Evolutionary conservation across 2,329 filamentous ascomycete species (phyloP), one percentile per base, ranked within the genome.

Genomic region (Ophiostoma ips): DNA sequence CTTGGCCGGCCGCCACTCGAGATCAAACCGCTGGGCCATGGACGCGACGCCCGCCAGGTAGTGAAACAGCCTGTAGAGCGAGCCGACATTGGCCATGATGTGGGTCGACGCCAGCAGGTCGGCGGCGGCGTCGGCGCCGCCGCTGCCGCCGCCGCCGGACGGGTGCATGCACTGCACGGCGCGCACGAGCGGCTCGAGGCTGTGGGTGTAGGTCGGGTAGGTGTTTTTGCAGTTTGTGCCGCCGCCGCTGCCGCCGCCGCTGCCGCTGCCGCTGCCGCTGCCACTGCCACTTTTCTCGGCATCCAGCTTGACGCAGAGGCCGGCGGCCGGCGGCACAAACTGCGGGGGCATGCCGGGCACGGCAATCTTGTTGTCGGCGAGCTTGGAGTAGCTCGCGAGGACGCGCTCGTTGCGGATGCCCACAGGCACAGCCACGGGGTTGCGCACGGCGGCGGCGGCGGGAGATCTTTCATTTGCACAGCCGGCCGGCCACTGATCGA

Each of bases 301-400:
- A 19, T 47, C 49, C 3, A 19, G 49, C 6, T 15, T 12, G 6
- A 50, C 13, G 5, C 11, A 15, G 6, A 50, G 6, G 11, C 24
- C 12, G 11, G 13, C 7, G 7, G 50, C 34, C 5, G 55, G 49
- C 11, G 57, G 57, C 1, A 34, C 19, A 15, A 60, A 54, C 1
- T 30, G 45, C 1, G 54, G 58, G 2, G 57, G 58, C 12, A 18
- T 18, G 21, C 58, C 58, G 51, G 58, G 58, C 4, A 60, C 57
- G 13, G 52, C 56, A 38, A 60, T 59, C 18, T 52, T 51, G 24
- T 51, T 50, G 41, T 57, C 51, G 2, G 36, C n/a, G 2, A 58
- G 33, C 40, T 56, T 58, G 51, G 58, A 59, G 48, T 56, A 60
- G 33, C 58, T 60, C 5, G 55, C 53, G 1, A 60, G 46, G 3